Evolutionary conservation across 1,284 basidiomycete genomes (phyloP).

Genomic region (Sanghuangporus sanghuang): DNA sequence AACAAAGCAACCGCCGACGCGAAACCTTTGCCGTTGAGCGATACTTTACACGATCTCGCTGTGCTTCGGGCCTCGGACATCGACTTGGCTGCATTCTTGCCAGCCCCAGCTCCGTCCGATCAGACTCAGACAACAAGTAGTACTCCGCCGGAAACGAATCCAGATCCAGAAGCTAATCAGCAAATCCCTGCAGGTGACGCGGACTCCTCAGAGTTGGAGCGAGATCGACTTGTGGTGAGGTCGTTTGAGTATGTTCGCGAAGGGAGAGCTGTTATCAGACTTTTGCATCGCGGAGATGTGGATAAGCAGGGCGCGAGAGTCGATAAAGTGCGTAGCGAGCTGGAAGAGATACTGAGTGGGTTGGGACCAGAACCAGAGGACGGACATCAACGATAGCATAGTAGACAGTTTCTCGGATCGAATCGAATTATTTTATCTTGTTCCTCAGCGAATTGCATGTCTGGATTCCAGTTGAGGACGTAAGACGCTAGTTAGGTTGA

Average conservation of each 20-base stretch:
- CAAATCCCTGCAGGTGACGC: background rate
- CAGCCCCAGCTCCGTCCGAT: slow-evolving; percentile 17
- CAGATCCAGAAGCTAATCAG: background rate
- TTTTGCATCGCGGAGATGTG: slow-evolving; percentile 48
- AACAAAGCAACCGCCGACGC: slow-evolving; percentile 1
- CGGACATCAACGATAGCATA: background rate
- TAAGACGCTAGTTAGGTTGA: background rate
- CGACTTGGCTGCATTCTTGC: slow-evolving; percentile 42
- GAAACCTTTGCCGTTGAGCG: slow-evolving; percentile 42
- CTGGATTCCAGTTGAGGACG: slow-evolving; percentile 2
- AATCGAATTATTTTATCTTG: background rate
- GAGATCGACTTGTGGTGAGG: slow-evolving; percentile 10
- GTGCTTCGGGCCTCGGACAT: slow-evolving; percentile 56
- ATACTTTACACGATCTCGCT: slow-evolving; percentile 68
- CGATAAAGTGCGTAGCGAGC: slow-evolving; percentile 42
- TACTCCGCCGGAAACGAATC: slow-evolving; percentile 28
- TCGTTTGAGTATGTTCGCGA: slow-evolving; percentile 38
- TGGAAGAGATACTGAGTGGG: slow-evolving; percentile 48
- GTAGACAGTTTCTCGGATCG: background rate
- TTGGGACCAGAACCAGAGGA: slow-evolving; percentile 23
- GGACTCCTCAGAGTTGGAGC: background rate
- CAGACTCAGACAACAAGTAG: slow-evolving; percentile 1
- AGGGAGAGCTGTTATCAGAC: slow-evolving; percentile 47
- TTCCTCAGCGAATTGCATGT: background rate
- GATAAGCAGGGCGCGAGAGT: slow-evolving; percentile 45